Percentiles rank a stretch among this genome's conserved stretches.
phyloP scores from a whole-genome alignment of 345 rosid species.

The Aegle marmelos region DNA sequence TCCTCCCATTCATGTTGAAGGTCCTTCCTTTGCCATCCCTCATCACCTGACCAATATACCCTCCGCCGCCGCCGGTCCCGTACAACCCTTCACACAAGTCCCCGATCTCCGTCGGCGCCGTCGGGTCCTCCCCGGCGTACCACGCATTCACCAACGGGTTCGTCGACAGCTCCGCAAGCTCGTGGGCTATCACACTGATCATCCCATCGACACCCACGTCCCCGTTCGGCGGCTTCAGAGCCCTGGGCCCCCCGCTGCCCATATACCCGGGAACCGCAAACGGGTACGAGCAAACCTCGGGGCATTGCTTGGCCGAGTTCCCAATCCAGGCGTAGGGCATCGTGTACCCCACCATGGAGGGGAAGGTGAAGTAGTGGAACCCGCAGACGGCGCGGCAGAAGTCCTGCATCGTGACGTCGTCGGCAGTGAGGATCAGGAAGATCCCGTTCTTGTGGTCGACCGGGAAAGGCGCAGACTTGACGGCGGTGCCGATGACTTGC shows the following conservation, averaged over 20 bases:
- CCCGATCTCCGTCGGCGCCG: slow-evolving; percentile 89
- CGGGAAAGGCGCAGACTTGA: slow-evolving; percentile 63
- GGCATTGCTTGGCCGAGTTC: slow-evolving; percentile 77
- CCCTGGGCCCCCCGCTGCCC: slow-evolving; percentile 65
- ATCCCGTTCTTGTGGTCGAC: slow-evolving; percentile 87
- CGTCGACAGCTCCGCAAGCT: slow-evolving; percentile 79
- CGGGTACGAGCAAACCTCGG: slow-evolving; percentile 93
- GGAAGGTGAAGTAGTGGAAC: slow-evolving; percentile 95
- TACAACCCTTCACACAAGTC: slow-evolving; percentile 86
- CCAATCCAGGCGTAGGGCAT: slow-evolving; percentile 99
- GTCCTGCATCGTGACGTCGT: slow-evolving; percentile 80
- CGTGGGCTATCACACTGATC: slow-evolving; percentile 96
- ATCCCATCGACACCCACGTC: slow-evolving; percentile 88
- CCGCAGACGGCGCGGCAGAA: slow-evolving; percentile 97
- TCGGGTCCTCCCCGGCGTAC: slow-evolving; percentile 99
- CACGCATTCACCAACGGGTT: slow-evolving; percentile 93
- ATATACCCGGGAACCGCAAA: slow-evolving; percentile 91
- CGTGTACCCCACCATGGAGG: slow-evolving; percentile 95
- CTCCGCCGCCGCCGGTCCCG: slow-evolving; percentile 96
- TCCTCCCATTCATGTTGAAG: slow-evolving; percentile 68
- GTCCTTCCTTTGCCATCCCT: slow-evolving; percentile 57
- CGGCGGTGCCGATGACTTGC: slow-evolving; percentile 67
- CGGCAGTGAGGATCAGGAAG: slow-evolving; percentile 69
- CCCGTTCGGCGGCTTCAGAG: slow-evolving; percentile 68
- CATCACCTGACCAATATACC: slow-evolving; percentile 86